Percentiles rank a stretch among this genome's conserved stretches.
These are phyloP conservation scores for Nevesoporus exiguus DNA, from an alignment of 768 basidiomycete genomes.

Conservation along the genomic window DNA sequence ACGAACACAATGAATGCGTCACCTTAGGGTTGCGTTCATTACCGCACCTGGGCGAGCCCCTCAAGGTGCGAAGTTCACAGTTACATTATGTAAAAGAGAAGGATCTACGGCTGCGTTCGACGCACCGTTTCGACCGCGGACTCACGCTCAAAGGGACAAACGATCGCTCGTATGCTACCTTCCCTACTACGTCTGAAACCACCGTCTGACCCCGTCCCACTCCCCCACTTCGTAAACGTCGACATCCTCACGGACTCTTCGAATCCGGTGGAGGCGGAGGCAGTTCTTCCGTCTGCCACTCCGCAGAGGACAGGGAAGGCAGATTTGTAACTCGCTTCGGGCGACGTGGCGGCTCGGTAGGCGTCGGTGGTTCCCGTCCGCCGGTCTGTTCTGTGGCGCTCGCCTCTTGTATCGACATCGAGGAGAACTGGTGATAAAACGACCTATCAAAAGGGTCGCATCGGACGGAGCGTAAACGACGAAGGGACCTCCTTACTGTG, in stretches of 20 bases:
- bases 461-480: background rate
- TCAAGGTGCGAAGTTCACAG: no score
- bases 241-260: slow-evolving; percentile 2
- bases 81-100: background rate
- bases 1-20: background rate
- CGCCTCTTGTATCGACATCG: slow-evolving; percentile 34
- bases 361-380: background rate
- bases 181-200: no score
- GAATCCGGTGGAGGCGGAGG: slow-evolving; percentile 31
- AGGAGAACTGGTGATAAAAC: slow-evolving; percentile 19
- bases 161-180: no score
- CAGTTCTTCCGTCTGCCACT: slow-evolving; percentile 54
- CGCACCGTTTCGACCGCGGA: no score
- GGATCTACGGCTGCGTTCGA: background rate
- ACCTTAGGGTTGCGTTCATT: background rate
- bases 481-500: slow-evolving; percentile 51
- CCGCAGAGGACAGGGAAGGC: slow-evolving; percentile 46
- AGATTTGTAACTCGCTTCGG: slow-evolving; percentile 36
- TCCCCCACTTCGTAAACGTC: background rate
- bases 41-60: background rate
- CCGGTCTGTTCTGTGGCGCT: slow-evolving; percentile 3
- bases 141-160: no score
- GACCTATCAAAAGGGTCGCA: slow-evolving; percentile 8
- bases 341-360: slow-evolving; percentile 12
- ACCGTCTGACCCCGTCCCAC: background rate